Evolutionary conservation across 257 asterid species (phyloP).

Genomic region (Ajuga chamaepitys): DNA sequence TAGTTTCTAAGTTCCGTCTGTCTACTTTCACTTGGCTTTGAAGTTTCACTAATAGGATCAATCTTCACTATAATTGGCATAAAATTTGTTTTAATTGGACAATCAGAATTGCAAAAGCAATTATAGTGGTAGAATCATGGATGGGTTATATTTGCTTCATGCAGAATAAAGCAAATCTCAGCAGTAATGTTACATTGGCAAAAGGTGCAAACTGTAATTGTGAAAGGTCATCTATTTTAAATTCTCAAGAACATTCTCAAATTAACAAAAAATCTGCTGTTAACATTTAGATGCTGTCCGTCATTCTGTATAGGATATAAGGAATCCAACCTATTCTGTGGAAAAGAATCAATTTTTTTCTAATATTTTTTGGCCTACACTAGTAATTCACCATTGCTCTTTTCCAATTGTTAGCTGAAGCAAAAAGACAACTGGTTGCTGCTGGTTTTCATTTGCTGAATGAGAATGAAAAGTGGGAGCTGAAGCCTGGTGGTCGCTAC

Average conservation of each 20-base stretch:
- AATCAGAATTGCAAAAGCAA: neutral
- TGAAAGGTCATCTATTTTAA: constrained; percentile 1
- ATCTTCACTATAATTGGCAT: neutral
- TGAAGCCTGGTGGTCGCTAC: constrained; percentile 97
- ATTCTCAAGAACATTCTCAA: neutral
- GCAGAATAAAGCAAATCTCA: constrained; percentile 3
- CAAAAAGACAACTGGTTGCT: constrained; percentile 69
- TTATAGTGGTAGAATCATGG: neutral
- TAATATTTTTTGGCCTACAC: too few species aligned
- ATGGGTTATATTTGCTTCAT: neutral
- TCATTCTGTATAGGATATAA: neutral
- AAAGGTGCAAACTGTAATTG: neutral
- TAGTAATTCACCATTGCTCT: constrained; percentile 4
- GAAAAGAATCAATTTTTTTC: neutral
- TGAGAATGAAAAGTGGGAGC: constrained; percentile 90
- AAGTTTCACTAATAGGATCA: neutral
- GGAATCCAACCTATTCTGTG: neutral
- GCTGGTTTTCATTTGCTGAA: constrained; percentile 88
- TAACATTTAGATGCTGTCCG: neutral
- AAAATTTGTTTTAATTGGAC: constrained; percentile 6
- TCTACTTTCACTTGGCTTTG: neutral
- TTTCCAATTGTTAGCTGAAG: constrained; percentile 67
- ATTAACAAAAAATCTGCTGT: constrained; percentile 3
- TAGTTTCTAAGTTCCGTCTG: neutral
- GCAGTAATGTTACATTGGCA: neutral